These are phyloP conservation scores for Phragmites australis DNA, from an alignment of 176 grass and related monocot genomes.

Conservation along the genomic window DNA sequence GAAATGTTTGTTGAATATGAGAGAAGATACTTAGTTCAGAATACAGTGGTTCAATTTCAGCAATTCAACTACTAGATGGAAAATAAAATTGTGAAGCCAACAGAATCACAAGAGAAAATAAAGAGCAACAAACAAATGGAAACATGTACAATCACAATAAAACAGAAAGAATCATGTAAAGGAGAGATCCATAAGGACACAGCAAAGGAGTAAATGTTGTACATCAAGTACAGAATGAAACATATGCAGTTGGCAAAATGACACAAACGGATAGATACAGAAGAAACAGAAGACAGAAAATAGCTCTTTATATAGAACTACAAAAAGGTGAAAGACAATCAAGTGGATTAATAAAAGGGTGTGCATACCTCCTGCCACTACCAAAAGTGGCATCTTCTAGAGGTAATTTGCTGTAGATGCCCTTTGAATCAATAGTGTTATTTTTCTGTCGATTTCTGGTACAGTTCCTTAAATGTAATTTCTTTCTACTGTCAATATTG, in stretches of 20 bases:
- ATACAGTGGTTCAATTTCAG: background rate
- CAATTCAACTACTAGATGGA: background rate
- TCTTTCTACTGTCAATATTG: background rate
- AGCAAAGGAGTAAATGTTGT: constrained; percentile 16
- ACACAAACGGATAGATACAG: background rate
- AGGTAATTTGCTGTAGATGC: background rate
- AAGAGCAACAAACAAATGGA: background rate
- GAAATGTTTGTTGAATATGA: background rate
- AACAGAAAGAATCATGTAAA: background rate
- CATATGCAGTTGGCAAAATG: background rate
- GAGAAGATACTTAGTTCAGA: constrained; percentile 7
- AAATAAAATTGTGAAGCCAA: background rate
- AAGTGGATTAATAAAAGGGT: constrained; percentile 1
- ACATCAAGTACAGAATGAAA: constrained; percentile 16
- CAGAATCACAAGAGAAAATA: background rate
- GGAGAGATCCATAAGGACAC: background rate
- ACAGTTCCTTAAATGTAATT: constrained; percentile 4
- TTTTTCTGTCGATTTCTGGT: constrained; percentile 22
- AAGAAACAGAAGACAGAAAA: background rate
- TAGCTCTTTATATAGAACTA: background rate
- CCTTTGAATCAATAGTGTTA: constrained; percentile 5
- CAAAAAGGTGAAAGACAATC: background rate
- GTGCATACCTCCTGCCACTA: constrained; percentile 23
- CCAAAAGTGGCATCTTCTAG: background rate
- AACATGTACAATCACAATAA: background rate